Percentiles rank a stretch among this genome's conserved stretches.
These are phyloP conservation scores for Kodamaea restingae DNA, from an alignment of 805 yeast genomes.

Conservation along the genomic window DNA sequence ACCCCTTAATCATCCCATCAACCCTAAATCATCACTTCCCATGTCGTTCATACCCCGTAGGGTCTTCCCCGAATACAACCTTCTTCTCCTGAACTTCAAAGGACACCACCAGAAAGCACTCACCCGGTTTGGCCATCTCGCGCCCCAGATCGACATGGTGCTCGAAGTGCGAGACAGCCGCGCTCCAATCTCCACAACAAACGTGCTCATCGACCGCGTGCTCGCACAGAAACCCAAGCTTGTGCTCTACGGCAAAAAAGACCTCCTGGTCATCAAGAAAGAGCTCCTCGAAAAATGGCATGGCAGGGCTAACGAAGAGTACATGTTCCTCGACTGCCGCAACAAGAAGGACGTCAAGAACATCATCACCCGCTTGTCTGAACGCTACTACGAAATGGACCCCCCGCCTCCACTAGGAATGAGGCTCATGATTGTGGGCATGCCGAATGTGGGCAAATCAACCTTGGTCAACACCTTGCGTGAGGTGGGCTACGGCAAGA, in stretches of 20 bases:
- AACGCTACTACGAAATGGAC: constrained; percentile 40
- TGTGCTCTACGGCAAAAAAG: constrained; percentile 77
- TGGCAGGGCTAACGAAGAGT: constrained; percentile 23
- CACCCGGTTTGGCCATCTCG: constrained; percentile 56
- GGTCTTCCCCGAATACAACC: constrained; percentile 68
- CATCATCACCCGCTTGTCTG: constrained; percentile 48
- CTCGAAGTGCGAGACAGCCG: constrained; percentile 85
- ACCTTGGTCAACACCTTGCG: constrained; percentile 76
- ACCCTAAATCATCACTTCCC: not conserved
- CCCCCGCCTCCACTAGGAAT: constrained; percentile 85
- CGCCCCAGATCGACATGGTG: constrained; percentile 78
- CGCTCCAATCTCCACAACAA: constrained; percentile 83
- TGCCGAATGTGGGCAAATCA: constrained; percentile 98
- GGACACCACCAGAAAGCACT: constrained; percentile 89
- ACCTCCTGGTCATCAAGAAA: constrained; percentile 47
- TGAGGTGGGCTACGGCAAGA: constrained; percentile 31
- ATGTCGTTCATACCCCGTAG: constrained; percentile 62
- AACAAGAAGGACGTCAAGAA: constrained; percentile 44
- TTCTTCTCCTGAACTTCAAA: constrained; percentile 73
- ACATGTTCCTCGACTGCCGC: constrained; percentile 56
- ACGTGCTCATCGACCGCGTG: constrained; percentile 69
- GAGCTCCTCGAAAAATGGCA: constrained; percentile 34
- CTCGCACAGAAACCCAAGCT: constrained; percentile 52
- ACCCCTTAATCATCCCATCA: too few species aligned
- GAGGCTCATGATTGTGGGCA: constrained; percentile 74